phyloP scores from a whole-genome alignment of 2,329 filamentous ascomycete species.

The Neonectria faginata region DNA sequence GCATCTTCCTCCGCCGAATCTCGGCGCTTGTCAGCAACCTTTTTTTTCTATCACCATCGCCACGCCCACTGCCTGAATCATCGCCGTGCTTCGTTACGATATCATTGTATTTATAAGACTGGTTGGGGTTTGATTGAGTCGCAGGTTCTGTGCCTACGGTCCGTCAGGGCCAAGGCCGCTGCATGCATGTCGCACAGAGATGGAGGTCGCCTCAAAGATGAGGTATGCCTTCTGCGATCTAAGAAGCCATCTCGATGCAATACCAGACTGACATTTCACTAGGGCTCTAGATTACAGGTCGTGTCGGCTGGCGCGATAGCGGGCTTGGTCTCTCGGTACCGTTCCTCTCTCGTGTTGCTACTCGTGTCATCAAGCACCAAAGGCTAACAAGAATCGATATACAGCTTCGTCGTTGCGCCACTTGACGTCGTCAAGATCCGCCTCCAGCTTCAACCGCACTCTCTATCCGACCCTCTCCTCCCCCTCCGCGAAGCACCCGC shows the following conservation, averaged over 20 bases:
- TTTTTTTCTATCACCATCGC: constrained; percentile 49
- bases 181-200: constrained; percentile 53
- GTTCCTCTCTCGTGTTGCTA: constrained; percentile 1
- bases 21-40: constrained; percentile 29
- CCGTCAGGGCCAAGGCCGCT: constrained; percentile 37
- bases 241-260: neutral
- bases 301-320: constrained; percentile 71
- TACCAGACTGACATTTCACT: constrained; percentile 26
- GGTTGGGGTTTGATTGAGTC: constrained; percentile 25
- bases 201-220: constrained; percentile 66
- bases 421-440: constrained; percentile 99
- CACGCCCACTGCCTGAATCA: neutral
- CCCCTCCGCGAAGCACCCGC: constrained; percentile 63
- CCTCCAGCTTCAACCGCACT: constrained; percentile 91
- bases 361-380: neutral
- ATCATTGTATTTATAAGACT: neutral
- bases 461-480: constrained; percentile 78
- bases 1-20: constrained; percentile 30
- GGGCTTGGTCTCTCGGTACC: constrained; percentile 87
- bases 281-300: constrained; percentile 69
- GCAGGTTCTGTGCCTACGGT: constrained; percentile 37
- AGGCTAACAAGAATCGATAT: constrained; percentile 29
- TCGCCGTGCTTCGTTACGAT: neutral
- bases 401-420: constrained; percentile 90
- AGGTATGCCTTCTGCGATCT: constrained; percentile 54